phyloP scores from a whole-genome alignment of 257 asterid genomes.

The Jacaranda copaia region DNA sequence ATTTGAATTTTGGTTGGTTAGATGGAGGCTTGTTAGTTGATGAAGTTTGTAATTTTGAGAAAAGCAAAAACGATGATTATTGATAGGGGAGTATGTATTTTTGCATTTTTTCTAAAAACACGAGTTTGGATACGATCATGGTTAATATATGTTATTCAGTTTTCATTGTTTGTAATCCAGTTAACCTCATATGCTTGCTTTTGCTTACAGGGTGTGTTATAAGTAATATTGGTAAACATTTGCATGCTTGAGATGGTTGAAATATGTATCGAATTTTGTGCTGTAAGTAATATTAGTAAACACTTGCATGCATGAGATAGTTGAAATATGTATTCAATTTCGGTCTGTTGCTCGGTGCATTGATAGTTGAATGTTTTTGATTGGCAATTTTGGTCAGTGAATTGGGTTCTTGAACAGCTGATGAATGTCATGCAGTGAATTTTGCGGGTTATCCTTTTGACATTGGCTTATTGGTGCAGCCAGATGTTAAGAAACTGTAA shows the following conservation, averaged over 20 bases:
- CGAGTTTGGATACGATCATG: slow-evolving; percentile 1
- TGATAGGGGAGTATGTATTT: neutral
- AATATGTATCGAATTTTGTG: neutral
- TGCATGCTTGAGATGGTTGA: neutral
- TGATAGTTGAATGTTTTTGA: neutral
- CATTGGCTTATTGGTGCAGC: no score
- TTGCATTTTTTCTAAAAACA: neutral
- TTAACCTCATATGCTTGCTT: neutral
- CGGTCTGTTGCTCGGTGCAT: neutral
- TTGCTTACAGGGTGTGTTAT: neutral
- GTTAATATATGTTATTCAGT: neutral
- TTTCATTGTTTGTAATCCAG: neutral
- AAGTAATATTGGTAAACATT: neutral
- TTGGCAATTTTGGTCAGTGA: neutral
- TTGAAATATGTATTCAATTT: neutral
- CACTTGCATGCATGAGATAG: neutral
- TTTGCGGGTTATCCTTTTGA: neutral
- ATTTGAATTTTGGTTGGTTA: slow-evolving; percentile 5
- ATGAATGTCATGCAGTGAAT: no score
- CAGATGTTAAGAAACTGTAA: no score
- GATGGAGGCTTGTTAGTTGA: neutral
- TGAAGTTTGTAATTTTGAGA: neutral
- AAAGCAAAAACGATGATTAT: neutral
- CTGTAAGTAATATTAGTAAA: neutral
- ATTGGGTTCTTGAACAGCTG: neutral